Base-by-base conservation (phyloP, 1,284 basidiomycete species). In the Apiotrichum laibachii region DNA sequence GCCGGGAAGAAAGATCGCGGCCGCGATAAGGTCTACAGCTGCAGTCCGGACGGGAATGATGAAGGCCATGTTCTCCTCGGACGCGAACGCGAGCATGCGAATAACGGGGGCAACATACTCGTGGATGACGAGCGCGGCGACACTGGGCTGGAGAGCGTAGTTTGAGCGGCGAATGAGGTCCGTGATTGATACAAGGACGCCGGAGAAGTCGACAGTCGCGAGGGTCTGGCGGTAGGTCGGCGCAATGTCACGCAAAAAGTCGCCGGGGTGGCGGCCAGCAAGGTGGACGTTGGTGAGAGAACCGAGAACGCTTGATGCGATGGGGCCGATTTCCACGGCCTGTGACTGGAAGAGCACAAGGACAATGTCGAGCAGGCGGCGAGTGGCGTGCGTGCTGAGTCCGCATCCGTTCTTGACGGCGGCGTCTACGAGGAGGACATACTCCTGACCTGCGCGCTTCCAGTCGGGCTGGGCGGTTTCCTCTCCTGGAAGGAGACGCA, bases 91-190 rank as follows among this genome's bases (percentile, higher is more conserved):
- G 84, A 47, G 83, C 82, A 56, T 81, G 79, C 35, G 56, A 3
- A 90, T 71, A 0, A 84, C 84, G 15, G 84, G 81, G 19, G 79
- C 77, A 62, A 86, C 86, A 56, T 88, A 84, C 48, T 85, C 81
- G 2, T 78, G 75, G 15, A 87, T 81, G 13, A 89, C 80, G n/a
- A 85, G 74, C 1, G 78, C 73, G 0, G 82, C 79, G 61, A 87
- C 87, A 0, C 71, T 66, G 0, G 75, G 66, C 54, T 88, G 84
- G 37, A 82, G 82, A 12, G 82, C 77, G 69, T 85, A 86, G 1
- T 71, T 65, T 0, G 81, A 78, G 40, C 82, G 80, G 35, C 74
- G 70, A 45, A 81, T 77, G n/a, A 89, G 76, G 9, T 73, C 70
- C 10, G 80, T 68, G 13, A 90, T 76, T 5, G 82, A 80, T 26